Evolutionary conservation across 306 rosid genomes (phyloP).

Genomic region (Cucurbita pepo): DNA sequence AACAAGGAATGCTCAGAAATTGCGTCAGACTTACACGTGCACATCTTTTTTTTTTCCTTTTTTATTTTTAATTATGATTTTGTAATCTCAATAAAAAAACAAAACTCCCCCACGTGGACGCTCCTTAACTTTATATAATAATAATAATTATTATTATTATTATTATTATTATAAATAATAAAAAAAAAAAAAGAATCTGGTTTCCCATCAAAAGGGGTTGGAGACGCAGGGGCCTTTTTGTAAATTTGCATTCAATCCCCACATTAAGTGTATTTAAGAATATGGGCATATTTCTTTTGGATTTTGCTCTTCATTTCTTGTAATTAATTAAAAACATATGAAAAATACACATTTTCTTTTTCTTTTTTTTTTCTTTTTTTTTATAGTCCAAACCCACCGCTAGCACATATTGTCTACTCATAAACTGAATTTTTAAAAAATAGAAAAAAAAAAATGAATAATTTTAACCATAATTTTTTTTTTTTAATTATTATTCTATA

Average conservation of each 20-base stretch:
- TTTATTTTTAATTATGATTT: not conserved
- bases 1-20: not conserved
- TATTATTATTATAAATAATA: not conserved
- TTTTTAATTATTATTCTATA: no score
- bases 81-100: not conserved
- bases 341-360: no score
- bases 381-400: no score
- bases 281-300: not conserved
- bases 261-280: not conserved
- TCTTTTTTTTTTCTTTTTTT: no score
- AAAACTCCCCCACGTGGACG: slow-evolving; percentile 5
- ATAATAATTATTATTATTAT: no score
- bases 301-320: not conserved
- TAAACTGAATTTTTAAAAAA: no score
- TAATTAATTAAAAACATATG: no score
- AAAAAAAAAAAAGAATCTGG: not conserved
- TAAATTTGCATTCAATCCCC: not conserved
- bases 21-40: slow-evolving; percentile 1
- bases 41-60: not conserved
- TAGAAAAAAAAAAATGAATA: no score
- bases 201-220: not conserved
- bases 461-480: no score
- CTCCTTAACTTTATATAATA: not conserved
- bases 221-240: not conserved
- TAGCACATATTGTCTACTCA: no score